These are phyloP conservation scores for Coniosporium apollinis DNA, from an alignment of 495 filamentous ascomycete species.

Conservation along the genomic window DNA sequence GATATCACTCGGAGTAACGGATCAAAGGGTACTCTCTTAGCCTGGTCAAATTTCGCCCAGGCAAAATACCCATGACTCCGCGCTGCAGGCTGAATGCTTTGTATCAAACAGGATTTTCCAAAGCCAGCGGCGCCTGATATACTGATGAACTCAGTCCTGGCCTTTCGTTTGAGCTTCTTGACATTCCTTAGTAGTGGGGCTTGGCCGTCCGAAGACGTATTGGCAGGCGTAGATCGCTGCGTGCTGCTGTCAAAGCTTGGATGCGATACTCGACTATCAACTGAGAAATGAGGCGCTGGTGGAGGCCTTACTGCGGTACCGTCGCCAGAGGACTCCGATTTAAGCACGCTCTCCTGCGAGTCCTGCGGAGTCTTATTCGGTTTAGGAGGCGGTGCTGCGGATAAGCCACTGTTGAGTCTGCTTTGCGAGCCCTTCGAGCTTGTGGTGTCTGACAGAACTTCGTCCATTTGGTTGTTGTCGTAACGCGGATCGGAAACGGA, in stretches of 20 bases:
- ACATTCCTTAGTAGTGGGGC: conserved; percentile 23
- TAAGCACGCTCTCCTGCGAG: neutral
- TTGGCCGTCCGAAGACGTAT: neutral
- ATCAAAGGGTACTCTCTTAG: conserved; percentile 64
- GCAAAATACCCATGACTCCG: conserved; percentile 66
- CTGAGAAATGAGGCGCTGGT: neutral
- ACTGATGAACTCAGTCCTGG: conserved; percentile 60
- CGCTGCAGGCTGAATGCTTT: conserved; percentile 56
- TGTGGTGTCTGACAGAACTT: conserved; percentile 17
- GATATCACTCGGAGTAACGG: conserved; percentile 65
- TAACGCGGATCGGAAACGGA: conserved; percentile 12
- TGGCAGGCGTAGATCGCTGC: conserved; percentile 1
- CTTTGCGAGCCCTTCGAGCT: conserved; percentile 8
- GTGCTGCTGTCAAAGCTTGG: conserved; percentile 2
- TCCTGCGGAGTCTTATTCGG: neutral
- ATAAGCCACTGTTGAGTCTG: neutral
- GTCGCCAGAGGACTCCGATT: conserved; percentile 1
- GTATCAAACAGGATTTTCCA: conserved; percentile 71
- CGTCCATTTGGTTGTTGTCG: conserved; percentile 12
- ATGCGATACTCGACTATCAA: conserved; percentile 6
- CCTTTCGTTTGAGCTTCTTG: conserved; percentile 45
- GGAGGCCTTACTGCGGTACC: neutral
- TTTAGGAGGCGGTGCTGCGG: neutral
- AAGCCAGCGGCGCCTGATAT: conserved; percentile 62
- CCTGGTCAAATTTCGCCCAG: conserved; percentile 70